Evolutionary conservation across 768 basidiomycete genomes (phyloP), one percentile per base, ranked within the genome.

Genomic region (Leccinellum luteum): DNA sequence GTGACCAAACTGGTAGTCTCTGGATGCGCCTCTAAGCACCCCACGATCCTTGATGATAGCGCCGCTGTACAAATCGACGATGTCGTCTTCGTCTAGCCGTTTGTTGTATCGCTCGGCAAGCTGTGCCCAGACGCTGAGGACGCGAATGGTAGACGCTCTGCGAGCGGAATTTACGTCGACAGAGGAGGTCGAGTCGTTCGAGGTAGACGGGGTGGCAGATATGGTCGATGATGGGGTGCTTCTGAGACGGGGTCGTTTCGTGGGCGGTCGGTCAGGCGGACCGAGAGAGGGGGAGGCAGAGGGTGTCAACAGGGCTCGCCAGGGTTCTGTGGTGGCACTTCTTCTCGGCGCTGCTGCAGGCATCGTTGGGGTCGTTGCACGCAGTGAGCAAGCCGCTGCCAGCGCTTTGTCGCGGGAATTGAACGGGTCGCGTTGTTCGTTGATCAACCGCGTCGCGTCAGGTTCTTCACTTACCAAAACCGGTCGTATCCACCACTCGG

Each of bases 51-150:
- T 84, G 57, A 89, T 75, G 43, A 92, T 76, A 59, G 80, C 69
- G 12, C 78, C 81, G 12, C 82, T 84, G 54, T 76, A 74, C 3
- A 93, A 73, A 65, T 92, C 86, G 31, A 92, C 77, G 48, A 92
- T 85, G 68, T 93, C 90, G 69, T 92, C 90, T 65, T 92, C 85
- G 62, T 89, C 87, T 38, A 90, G 73, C 45, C 79, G 78, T 51
- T 82, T 79, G 32, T 81, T 78, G 66, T 91, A 87, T 25, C 87
- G 81, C 49, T 86, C 83, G 3, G 82, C 89, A 4, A 92, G 81
- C 52, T 81, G 77, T 27, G 81, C 76, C 90, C 90, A 91, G 14
- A 82, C 74, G 62, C 81, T 79, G 23, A 83, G 73, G 35, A 91
- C 74, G 3, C 85, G 84, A 62, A 76, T 71, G 5, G 79, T 76